Evolutionary conservation across 1,284 basidiomycete genomes (phyloP).

Genomic region (Moesziomyces parantarcticus): DNA sequence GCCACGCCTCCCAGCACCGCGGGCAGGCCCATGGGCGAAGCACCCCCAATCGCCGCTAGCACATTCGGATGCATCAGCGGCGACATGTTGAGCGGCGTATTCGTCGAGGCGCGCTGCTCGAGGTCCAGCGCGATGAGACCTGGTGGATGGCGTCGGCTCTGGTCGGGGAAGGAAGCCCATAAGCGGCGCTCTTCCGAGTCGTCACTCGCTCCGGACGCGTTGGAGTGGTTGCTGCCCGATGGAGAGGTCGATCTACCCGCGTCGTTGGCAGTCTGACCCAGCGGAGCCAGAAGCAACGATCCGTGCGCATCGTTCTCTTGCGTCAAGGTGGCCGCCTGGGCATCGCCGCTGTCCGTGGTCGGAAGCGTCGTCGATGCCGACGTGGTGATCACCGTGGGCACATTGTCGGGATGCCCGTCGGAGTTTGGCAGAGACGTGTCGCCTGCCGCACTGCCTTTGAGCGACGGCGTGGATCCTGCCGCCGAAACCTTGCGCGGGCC

Average conservation of each 20-base stretch:
- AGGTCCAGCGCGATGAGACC: constrained; percentile 55
- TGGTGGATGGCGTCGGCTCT: constrained; percentile 50
- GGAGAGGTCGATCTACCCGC: constrained; percentile 18
- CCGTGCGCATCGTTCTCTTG: background rate
- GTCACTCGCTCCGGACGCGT: constrained; percentile 20
- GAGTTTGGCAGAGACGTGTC: background rate
- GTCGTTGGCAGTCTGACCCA: constrained; percentile 2
- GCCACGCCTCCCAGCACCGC: constrained; percentile 17
- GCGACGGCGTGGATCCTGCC: background rate
- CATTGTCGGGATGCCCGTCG: background rate
- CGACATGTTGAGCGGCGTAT: constrained; percentile 14
- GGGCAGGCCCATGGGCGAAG: constrained; percentile 8
- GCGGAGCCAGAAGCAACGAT: constrained; percentile 15
- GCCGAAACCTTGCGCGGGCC: constrained; percentile 9
- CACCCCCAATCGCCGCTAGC: constrained; percentile 11
- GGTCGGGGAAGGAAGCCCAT: constrained; percentile 55
- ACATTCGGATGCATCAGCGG: constrained; percentile 23
- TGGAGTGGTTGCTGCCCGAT: constrained; percentile 16
- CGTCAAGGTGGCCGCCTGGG: constrained; percentile 1
- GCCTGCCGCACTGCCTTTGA: background rate
- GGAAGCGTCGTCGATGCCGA: constrained; percentile 23
- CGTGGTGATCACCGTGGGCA: constrained; percentile 23
- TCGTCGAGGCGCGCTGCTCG: constrained; percentile 28
- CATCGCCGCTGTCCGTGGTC: constrained; percentile 17
- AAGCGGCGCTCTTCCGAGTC: constrained; percentile 53